Evolutionary conservation across 306 rosid genomes (phyloP).

Genomic region (Prunus fruticosa): DNA sequence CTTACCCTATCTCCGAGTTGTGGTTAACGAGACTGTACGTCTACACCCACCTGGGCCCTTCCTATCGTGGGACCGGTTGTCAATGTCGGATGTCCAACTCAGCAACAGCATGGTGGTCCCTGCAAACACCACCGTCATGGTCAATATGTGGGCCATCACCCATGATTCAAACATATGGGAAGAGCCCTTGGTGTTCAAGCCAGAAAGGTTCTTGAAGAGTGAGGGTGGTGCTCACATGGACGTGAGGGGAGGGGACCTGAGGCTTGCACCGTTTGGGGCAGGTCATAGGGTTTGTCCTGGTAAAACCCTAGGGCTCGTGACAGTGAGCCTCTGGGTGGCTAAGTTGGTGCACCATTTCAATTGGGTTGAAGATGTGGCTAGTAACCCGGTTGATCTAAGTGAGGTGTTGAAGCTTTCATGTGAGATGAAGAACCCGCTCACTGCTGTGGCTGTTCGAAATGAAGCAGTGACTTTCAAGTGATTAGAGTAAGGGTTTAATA

Average conservation of each 20-base stretch:
- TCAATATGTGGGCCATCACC: conserved; percentile 64
- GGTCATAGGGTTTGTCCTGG: conserved; percentile 58
- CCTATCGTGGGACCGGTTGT: conserved; percentile 52
- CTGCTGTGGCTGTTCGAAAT: conserved; percentile 6
- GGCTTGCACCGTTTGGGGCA: conserved; percentile 54
- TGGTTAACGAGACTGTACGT: conserved; percentile 52
- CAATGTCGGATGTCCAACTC: conserved; percentile 50
- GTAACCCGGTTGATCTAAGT: conserved; percentile 29
- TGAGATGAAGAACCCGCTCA: conserved; percentile 49
- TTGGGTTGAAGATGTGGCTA: conserved; percentile 28
- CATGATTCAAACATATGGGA: conserved; percentile 49
- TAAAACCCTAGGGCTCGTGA: conserved; percentile 41
- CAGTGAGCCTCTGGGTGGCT: conserved; percentile 43
- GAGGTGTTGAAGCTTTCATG: conserved; percentile 51
- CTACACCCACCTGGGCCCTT: conserved; percentile 57
- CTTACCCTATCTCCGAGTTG: conserved; percentile 43
- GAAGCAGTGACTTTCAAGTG: neutral
- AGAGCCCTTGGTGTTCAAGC: conserved; percentile 34
- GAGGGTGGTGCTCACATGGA: conserved; percentile 40
- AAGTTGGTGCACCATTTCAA: conserved; percentile 37
- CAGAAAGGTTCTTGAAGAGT: conserved; percentile 41
- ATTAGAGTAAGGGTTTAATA: neutral
- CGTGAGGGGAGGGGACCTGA: conserved; percentile 38
- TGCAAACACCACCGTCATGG: conserved; percentile 49
- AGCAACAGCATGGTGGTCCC: conserved; percentile 53